These are phyloP conservation scores for Brasenia schreberi DNA, from an alignment of 164 flowering plant species.

Conservation along the genomic window DNA sequence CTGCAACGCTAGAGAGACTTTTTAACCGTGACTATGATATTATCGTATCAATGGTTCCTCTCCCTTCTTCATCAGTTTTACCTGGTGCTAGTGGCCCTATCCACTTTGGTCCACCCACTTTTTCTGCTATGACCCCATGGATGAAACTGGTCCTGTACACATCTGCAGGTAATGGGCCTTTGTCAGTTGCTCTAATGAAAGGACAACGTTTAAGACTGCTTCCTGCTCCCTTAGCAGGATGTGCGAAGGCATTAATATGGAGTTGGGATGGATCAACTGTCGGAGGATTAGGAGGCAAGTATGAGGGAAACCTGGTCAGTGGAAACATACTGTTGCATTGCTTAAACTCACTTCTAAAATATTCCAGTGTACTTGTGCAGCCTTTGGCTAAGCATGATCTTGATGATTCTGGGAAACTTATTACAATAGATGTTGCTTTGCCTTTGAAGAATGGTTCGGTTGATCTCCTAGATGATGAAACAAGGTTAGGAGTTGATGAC, in stretches of 20 bases:
- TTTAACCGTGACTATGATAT: conserved; percentile 90
- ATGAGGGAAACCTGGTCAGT: conserved; percentile 83
- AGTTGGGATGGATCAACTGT: conserved; percentile 92
- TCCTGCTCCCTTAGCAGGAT: conserved; percentile 94
- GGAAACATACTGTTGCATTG: conserved; percentile 86
- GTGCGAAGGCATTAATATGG: conserved; percentile 93
- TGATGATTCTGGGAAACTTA: conserved; percentile 49
- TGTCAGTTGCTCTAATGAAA: conserved; percentile 92
- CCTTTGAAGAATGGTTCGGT: conserved; percentile 85
- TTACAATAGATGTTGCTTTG: conserved; percentile 70
- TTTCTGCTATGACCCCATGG: conserved; percentile 96
- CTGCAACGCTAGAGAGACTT: conserved; percentile 72
- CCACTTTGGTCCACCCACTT: conserved; percentile 95
- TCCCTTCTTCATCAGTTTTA: conserved; percentile 77
- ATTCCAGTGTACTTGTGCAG: conserved; percentile 87
- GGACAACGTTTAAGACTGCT: conserved; percentile 87
- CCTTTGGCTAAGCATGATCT: conserved; percentile 80
- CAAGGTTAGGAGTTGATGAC: conserved; percentile 48
- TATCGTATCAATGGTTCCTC: conserved; percentile 87
- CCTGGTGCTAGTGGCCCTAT: conserved; percentile 87
- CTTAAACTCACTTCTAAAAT: conserved; percentile 78
- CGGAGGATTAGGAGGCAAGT: conserved; percentile 91
- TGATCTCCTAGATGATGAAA: conserved; percentile 54
- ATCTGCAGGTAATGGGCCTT: conserved; percentile 62
- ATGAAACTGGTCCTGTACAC: conserved; percentile 86